Base-by-base conservation (phyloP, 305 asterid genomes). In the Fraxinus platypoda region DNA sequence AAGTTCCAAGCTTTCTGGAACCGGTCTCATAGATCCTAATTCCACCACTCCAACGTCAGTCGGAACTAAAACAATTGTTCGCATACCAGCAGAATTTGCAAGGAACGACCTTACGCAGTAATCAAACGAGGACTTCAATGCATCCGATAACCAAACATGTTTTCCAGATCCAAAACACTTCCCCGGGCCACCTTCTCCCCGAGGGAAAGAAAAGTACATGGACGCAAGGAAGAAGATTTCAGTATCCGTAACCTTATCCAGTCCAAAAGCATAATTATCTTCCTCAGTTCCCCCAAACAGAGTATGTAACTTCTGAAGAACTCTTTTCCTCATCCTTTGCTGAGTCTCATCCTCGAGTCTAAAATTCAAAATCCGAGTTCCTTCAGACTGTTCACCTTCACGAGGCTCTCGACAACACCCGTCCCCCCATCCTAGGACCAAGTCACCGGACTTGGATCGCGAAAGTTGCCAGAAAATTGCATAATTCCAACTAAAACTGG, bases 401-500 rank as follows among this genome's bases (percentile, higher is more conserved):
- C 81, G 84, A 25, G 98, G 97, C 86, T 95, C 99, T 62, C 99
- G 89, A 74, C 99, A 95, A 80, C 98, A 94, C 7, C 99, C 99
- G 78, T 95, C 99, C 3, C 99, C 99, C 99, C 99, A 95, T 30
- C 97, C 99, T 43, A 95, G 79, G 21, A 95, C 96, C 87, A 93
- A 84, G 62, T 93, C 97, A 4, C 97, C 98, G 0, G 92, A 88
- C 78, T 93, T 93, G n/a, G 98, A 91, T 92, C 88, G 86, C 0
- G 98, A 95, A 75, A 93, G 92, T 88, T 95, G 99, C 99, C 99
- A 95, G 84, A 95, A 95, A 38, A 95, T 92, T 0, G 97, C 98
- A 41, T 94, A 94, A 90, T 94, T 95, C 99, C 99, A 95, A 68
- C 93, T 83, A 78, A 93, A 93, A 28, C 86, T 90, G 73, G 89